Evolutionary conservation across 495 filamentous ascomycete genomes (phyloP), one percentile per base, ranked within the genome.

Genomic region (Penicillium cataractarum): DNA sequence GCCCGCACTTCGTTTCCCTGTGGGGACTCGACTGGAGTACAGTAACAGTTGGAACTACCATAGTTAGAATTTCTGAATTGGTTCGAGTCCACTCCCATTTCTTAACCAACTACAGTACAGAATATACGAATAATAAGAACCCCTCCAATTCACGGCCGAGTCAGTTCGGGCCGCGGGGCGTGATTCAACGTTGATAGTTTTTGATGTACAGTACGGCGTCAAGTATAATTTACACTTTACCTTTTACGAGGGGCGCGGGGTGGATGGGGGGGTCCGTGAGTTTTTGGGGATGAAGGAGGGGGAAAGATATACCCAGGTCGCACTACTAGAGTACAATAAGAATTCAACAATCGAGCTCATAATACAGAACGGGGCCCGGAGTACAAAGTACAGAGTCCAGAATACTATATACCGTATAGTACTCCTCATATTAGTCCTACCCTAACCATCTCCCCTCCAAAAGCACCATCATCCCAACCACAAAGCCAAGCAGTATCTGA

Each of bases 221-320:
- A 3, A 22, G 8, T 46, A 62, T 64, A 29, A 17, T 50, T 21
- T 15, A 27, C 24, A 50, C 24, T 27, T 17, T 17, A 26, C 46
- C 12, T 15, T 50, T 50, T 22, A 46, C 21, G 42, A 24, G 42
- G 42, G 42, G 46, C 26, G 24, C 15, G 46, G 21, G 21, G 55
- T 31, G 57, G n/a, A 13, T 7, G 52, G 40, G 52, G 57, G 61
- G 61, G 48, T 48, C 48, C 57, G 48, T 46, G 40, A 22, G n/a
- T 10, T 22, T 19, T 3, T 22, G 40, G n/a, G n/a, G n/a, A n/a
- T n/a, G n/a, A n/a, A n/a, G n/a, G 40, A 22, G 21, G 40, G 40
- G 40, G 19, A 46, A 22, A 10, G 13, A 37, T 10, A 39, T 17
- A 39, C 15, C 3, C 35, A 35, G 33, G 9, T 10, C 13, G 3